Evolutionary conservation across 768 basidiomycete species (phyloP).

Genomic region (Phlebiopsis flavidoalba): DNA sequence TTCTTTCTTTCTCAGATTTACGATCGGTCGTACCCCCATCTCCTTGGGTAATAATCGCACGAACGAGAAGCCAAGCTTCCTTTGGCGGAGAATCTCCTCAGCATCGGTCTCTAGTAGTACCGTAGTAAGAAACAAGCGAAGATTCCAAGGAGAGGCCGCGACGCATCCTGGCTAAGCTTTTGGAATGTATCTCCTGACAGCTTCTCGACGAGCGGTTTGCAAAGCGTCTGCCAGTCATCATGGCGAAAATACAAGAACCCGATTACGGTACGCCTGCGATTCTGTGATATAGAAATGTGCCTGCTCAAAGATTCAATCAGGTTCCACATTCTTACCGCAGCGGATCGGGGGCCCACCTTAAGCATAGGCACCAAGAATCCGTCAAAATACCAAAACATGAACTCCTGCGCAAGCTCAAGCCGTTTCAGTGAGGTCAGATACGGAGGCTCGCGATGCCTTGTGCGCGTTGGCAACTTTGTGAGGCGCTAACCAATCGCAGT

Average conservation of each 20-base stretch:
- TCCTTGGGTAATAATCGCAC: conserved; percentile 92
- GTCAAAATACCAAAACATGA: conserved; percentile 93
- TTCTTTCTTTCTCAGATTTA: conserved; percentile 73
- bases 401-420: conserved; percentile 78
- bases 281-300: conserved; percentile 94
- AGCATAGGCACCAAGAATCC: conserved; percentile 76
- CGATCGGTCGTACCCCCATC: conserved; percentile 90
- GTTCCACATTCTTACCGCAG: neutral
- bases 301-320: conserved; percentile 32
- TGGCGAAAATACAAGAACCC: conserved; percentile 89
- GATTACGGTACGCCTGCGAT: conserved; percentile 77
- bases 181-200: conserved; percentile 68
- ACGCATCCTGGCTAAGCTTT: conserved; percentile 61
- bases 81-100: conserved; percentile 59
- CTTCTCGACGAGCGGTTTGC: conserved; percentile 74
- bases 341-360: conserved; percentile 44
- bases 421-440: conserved; percentile 72
- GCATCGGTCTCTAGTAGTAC: conserved; percentile 59
- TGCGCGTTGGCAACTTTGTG: conserved; percentile 28
- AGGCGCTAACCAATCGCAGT: conserved; percentile 76
- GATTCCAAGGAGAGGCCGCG: neutral
- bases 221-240: conserved; percentile 87
- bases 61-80: conserved; percentile 78
- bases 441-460: conserved; percentile 45
- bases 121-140: neutral